Percentiles rank a stretch among this genome's conserved stretches.
These are phyloP conservation scores for Hanseniaspora hatyaiensis DNA, from an alignment of 805 yeast species.

Conservation along the genomic window DNA sequence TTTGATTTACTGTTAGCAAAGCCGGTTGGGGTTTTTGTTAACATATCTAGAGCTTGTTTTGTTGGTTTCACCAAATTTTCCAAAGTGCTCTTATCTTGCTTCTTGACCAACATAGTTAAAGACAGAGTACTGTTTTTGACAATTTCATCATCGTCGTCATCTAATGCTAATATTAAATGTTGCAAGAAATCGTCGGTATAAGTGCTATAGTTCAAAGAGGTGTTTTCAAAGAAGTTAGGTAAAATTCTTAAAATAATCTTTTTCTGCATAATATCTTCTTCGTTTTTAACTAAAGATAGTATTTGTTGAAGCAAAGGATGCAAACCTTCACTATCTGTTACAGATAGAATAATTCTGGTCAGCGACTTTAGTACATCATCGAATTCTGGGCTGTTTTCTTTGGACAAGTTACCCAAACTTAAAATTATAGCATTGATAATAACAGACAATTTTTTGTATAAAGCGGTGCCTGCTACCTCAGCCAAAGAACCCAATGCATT, in stretches of 20 bases:
- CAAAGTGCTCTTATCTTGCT: slow-evolving; percentile 61
- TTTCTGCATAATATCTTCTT: slow-evolving; percentile 47
- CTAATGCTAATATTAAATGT: slow-evolving; percentile 58
- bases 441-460: slow-evolving; percentile 57
- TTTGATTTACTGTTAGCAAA: slow-evolving; percentile 47
- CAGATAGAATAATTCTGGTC: slow-evolving; percentile 58
- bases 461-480: slow-evolving; percentile 75
- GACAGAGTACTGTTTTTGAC: slow-evolving; percentile 57
- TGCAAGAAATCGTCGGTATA: slow-evolving; percentile 68
- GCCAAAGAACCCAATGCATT: slow-evolving; percentile 76
- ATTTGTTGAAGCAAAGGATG: slow-evolving; percentile 78
- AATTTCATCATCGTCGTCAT: slow-evolving; percentile 51
- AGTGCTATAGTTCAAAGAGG: slow-evolving; percentile 56
- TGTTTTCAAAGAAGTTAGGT: slow-evolving; percentile 55
- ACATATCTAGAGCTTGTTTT: slow-evolving; percentile 52
- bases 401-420: slow-evolving; percentile 34
- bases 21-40: slow-evolving; percentile 52
- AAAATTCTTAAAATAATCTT: slow-evolving; percentile 54
- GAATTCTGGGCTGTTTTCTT: slow-evolving; percentile 32
- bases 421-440: slow-evolving; percentile 66
- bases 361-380: slow-evolving; percentile 43
- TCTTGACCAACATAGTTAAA: slow-evolving; percentile 52
- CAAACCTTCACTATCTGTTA: slow-evolving; percentile 64
- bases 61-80: slow-evolving; percentile 76
- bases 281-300: slow-evolving; percentile 63